Base-by-base conservation (phyloP, 768 basidiomycete genomes). In the Boletus pseudopeckii region DNA sequence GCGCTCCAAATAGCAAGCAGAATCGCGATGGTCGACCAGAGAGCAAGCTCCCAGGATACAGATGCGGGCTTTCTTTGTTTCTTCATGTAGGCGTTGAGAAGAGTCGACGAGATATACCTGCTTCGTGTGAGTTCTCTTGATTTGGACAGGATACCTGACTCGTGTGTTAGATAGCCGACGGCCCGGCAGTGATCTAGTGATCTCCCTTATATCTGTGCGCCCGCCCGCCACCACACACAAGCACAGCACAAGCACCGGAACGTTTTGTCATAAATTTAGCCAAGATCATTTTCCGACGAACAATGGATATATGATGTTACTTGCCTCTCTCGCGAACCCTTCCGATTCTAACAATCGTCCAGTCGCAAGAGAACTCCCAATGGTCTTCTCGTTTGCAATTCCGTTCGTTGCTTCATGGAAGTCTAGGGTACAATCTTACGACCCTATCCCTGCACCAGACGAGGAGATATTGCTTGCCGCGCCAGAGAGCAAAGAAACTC, bases 1-100 rank as follows among this genome's bases (percentile, higher is more conserved):
- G 58, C 30, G 7, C 64, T 64, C 64, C 64, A 64, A 34, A 64
- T 3, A 0, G 64, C 61, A 48, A 64, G 55, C 20, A 64, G 37
- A 37, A 60, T 26, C 2, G 55, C 58, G 7, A 63, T 38, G 9
- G 45, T 32, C 4, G 64, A 66, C 64, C 64, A 64, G 42, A 64
- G 55, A 43, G 45, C 50, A n/a, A 66, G 61, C 46, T 65, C 64
- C 54, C 53, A 42, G 18, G 58, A 43, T 11, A 28, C 14, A 13
- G 51, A 41, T 20, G 49, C 3, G 10, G n/a, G 15, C 15, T 49
- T 54, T 54, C 52, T 54, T 45, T n/a, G 40, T 50, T 39, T 48
- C 20, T 55, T 20, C 63, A 64, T 64, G 51, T 18, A n/a, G 39
- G 38, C 26, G 44, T 39, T 33, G 15, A 24, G 48, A 45, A 28